These are phyloP conservation scores for Talaromyces thailandensis DNA, from an alignment of 495 filamentous ascomycete genomes.

Conservation along the genomic window DNA sequence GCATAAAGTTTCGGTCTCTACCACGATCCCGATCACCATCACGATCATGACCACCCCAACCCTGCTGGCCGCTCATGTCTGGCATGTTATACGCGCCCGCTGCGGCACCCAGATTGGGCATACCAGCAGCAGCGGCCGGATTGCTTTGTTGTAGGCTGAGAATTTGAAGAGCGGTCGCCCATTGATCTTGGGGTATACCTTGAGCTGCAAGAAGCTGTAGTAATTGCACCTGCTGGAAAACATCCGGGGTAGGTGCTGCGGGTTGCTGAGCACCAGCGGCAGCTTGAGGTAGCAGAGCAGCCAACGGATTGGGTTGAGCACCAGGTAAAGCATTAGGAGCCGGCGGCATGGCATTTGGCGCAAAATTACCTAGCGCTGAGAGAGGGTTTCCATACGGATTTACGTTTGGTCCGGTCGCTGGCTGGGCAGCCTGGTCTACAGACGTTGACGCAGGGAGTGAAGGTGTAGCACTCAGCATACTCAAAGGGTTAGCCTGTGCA, in stretches of 20 bases:
- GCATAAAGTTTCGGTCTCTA: slow-evolving; percentile 45
- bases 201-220: slow-evolving; percentile 49
- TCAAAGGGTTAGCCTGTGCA: slow-evolving; percentile 42
- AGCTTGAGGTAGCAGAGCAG: slow-evolving; percentile 37
- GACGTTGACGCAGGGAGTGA: slow-evolving; percentile 32
- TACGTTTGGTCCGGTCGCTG: slow-evolving; percentile 42
- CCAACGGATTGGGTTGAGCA: slow-evolving; percentile 34
- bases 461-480: slow-evolving; percentile 39
- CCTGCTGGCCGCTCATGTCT: slow-evolving; percentile 20
- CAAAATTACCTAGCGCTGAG: slow-evolving; percentile 30
- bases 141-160: slow-evolving; percentile 30
- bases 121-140: slow-evolving; percentile 2
- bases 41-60: slow-evolving; percentile 40
- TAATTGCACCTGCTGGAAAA: slow-evolving; percentile 59
- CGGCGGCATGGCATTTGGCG: slow-evolving; percentile 40
- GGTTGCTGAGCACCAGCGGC: slow-evolving; percentile 31
- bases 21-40: slow-evolving; percentile 50
- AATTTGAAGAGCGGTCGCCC: slow-evolving; percentile 43
- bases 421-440: slow-evolving; percentile 36
- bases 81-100: slow-evolving; percentile 25
- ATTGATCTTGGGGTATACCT: slow-evolving; percentile 54
- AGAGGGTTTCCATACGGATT: slow-evolving; percentile 51
- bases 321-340: slow-evolving; percentile 25
- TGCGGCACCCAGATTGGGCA: slow-evolving; percentile 22
- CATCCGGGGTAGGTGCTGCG: slow-evolving; percentile 19